These are phyloP conservation scores for Apiospora hydei DNA, from an alignment of 2,329 filamentous ascomycete genomes.

Conservation along the genomic window DNA sequence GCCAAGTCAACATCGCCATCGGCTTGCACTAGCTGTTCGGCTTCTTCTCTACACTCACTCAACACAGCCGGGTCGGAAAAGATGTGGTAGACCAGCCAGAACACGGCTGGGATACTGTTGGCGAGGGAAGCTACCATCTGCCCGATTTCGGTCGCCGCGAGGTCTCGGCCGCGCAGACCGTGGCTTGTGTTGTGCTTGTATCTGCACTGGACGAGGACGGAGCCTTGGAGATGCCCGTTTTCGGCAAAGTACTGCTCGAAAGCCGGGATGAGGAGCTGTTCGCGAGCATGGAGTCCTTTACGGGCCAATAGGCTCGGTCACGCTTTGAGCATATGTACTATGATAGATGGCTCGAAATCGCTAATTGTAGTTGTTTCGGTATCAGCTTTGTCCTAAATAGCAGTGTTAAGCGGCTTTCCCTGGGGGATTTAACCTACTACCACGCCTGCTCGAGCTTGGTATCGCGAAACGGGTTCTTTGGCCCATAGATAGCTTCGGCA, in stretches of 20 bases:
- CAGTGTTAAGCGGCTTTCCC: too few species aligned
- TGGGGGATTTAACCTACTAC: conserved; percentile 23
- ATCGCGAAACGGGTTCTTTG: conserved; percentile 34
- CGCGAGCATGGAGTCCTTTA: conserved; percentile 28
- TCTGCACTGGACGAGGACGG: conserved; percentile 24
- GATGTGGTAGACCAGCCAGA: conserved; percentile 32
- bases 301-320: conserved; percentile 24
- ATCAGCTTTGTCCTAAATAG: not conserved
- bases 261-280: conserved; percentile 25
- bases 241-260: conserved; percentile 30
- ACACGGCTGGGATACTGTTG: conserved; percentile 29
- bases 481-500: conserved; percentile 34
- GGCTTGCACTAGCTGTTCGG: not conserved
- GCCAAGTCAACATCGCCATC: conserved; percentile 36
- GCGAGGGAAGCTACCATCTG: conserved; percentile 26
- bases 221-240: conserved; percentile 25
- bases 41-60: not conserved
- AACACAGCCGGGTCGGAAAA: conserved; percentile 37
- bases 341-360: conserved; percentile 30
- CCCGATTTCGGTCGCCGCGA: conserved; percentile 29
- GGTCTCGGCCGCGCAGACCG: conserved; percentile 25
- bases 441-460: conserved; percentile 31
- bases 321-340: conserved; percentile 30
- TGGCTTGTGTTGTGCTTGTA: conserved; percentile 29
- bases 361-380: not conserved